phyloP scores from a whole-genome alignment of 164 flowering plant species.

The Aristolochia fimbriata region DNA sequence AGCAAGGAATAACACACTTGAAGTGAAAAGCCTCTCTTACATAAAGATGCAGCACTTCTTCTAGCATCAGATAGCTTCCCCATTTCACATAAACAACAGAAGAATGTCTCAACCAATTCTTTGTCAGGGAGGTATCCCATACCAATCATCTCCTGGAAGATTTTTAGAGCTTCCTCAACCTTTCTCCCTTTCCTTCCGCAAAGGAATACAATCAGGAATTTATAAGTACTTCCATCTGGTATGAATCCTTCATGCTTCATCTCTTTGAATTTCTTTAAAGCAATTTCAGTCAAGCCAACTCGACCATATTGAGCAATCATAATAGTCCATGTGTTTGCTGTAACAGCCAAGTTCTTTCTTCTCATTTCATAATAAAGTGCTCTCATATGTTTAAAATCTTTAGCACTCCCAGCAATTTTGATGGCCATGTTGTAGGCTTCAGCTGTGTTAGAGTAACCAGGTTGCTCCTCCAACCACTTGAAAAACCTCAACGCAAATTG shows the following conservation, averaged over 20 bases:
- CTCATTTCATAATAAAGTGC: conserved; percentile 62
- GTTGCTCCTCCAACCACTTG: conserved; percentile 56
- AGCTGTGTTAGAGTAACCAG: conserved; percentile 47
- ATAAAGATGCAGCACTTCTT: conserved; percentile 32
- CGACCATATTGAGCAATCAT: conserved; percentile 77
- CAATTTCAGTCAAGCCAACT: conserved; percentile 67
- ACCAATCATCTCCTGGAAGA: conserved; percentile 54
- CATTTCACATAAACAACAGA: conserved; percentile 61
- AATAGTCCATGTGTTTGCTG: conserved; percentile 83
- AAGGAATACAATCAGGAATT: conserved; percentile 58
- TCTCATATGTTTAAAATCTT: conserved; percentile 82
- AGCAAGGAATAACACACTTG: conserved; percentile 52
- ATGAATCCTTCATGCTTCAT: conserved; percentile 47
- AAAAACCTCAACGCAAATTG: conserved; percentile 48
- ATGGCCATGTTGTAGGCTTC: conserved; percentile 78
- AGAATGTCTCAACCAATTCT: conserved; percentile 53
- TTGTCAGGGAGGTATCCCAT: conserved; percentile 47
- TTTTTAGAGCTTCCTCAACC: conserved; percentile 48
- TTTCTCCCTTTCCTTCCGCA: conserved; percentile 74
- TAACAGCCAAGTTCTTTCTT: conserved; percentile 37
- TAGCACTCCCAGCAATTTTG: conserved; percentile 60
- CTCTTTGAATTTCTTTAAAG: conserved; percentile 44
- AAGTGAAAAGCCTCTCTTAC: conserved; percentile 36
- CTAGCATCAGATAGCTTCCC: conserved; percentile 44
- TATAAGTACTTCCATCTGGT: conserved; percentile 59